Conservation (phyloP, 495 filamentous ascomycete genomes). For the Aspergillus baeticus region DNA sequence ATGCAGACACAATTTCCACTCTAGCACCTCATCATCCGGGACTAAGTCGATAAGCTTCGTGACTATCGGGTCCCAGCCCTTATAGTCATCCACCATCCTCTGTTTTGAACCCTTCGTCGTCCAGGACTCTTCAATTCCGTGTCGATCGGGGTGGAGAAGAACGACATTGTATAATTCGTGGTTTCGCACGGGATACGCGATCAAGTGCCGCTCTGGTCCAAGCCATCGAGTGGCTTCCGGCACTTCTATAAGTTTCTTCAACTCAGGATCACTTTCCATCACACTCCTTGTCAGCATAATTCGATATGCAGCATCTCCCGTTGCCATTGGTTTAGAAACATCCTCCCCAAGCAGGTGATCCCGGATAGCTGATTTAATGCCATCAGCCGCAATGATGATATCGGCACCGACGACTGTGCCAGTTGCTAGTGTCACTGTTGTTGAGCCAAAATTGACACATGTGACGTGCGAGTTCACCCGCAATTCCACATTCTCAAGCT, state of each 20-base stretch:
- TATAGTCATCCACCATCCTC: conserved; percentile 39
- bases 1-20: conserved; percentile 65
- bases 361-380: conserved; percentile 44
- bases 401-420: conserved; percentile 38
- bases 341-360: conserved; percentile 28
- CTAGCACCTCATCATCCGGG: conserved; percentile 53
- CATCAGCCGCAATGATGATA: conserved; percentile 47
- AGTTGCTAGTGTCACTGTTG: conserved; percentile 33
- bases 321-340: conserved; percentile 30
- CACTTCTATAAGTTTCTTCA: conserved; percentile 35
- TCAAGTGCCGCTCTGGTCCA: conserved; percentile 43
- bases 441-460: conserved; percentile 29
- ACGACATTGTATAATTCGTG: conserved; percentile 46
- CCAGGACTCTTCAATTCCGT: conserved; percentile 42
- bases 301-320: conserved; percentile 46
- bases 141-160: conserved; percentile 38
- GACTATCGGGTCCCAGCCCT: conserved; percentile 36
- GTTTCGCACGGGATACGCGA: conserved; percentile 44
- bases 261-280: conserved; percentile 36
- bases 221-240: conserved; percentile 44
- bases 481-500: conserved; percentile 36
- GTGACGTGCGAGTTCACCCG: conserved; percentile 35
- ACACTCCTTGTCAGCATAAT: conserved; percentile 37
- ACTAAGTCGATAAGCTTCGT: conserved; percentile 38
- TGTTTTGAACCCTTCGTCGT: conserved; percentile 43